Evolutionary conservation across 768 basidiomycete genomes (phyloP).

Genomic region (Termitomyces sp.): DNA sequence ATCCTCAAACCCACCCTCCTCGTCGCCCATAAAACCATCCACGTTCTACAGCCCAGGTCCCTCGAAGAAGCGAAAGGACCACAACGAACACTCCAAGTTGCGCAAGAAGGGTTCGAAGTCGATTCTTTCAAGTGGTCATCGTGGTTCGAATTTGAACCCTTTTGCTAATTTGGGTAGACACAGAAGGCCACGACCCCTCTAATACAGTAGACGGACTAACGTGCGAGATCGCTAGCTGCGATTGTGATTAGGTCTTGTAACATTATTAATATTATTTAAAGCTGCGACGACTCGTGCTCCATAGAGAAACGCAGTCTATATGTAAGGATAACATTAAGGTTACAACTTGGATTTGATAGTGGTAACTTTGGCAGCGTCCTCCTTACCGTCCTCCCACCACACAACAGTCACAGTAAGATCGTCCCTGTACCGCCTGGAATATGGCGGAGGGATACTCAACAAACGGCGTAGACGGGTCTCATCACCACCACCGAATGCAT

Average conservation of each 20-base stretch:
- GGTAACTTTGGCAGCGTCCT: conserved; percentile 31
- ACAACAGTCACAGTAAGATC: conserved; percentile 84
- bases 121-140: conserved; percentile 1
- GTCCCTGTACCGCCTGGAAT: conserved; percentile 75
- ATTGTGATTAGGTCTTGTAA: conserved; percentile 9
- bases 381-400: conserved; percentile 77
- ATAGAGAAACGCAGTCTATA: background rate
- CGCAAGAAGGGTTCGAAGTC: background rate
- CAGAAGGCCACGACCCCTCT: conserved; percentile 15
- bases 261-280: conserved; percentile 13
- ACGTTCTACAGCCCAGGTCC: conserved; percentile 31
- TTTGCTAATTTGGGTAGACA: conserved; percentile 7
- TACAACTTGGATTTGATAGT: conserved; percentile 50
- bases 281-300: background rate
- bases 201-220: background rate
- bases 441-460: conserved; percentile 81
- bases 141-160: conserved; percentile 11
- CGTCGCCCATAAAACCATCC: conserved; percentile 25
- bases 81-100: conserved; percentile 3
- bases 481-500: conserved; percentile 89
- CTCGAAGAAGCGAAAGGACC: conserved; percentile 28
- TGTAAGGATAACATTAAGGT: background rate
- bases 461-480: conserved; percentile 49
- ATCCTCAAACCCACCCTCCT: conserved; percentile 27
- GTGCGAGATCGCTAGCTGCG: background rate